Base-by-base conservation (phyloP, 306 rosid species). In the Dicorynia guianensis region DNA sequence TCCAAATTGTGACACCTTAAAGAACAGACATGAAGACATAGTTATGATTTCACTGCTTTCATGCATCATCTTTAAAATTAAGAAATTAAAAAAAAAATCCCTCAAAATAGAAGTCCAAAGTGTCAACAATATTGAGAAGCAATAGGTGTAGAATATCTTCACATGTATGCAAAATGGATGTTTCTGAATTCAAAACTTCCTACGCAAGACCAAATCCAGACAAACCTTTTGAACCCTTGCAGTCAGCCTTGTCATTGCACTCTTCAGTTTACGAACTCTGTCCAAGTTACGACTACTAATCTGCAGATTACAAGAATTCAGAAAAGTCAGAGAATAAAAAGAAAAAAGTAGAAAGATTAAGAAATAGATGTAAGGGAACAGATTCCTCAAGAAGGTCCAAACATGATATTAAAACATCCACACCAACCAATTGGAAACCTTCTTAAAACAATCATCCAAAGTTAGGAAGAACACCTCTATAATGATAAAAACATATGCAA, bases 221-320 rank as follows among this genome's bases (percentile, higher is more conserved):
- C 79, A 20, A 76, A 94, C 98, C 97, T 95, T 95, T 85, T 95
- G 98, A 59, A 95, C 98, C 74, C 98, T 83, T 55, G 95, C 98
- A 59, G 96, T 95, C 91, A 95, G 77, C 90, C 98, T 90, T 14
- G 98, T 95, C 97, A 95, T 95, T 67, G 95, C 95, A 87, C 98
- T 90, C 85, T 94, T 94, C 84, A 92, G 53, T 82, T 92, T 94
- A 81, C 97, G 97, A 76, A 94, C 98, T 78, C 95, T 87, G 82
- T 94, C 97, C 95, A 94, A 86, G 86, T 94, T 94, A 79, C 98
- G 96, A 79, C 96, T 92, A 70, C 96, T 87, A 82, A 94, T 90
- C 98, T 94, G 88, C 79, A 75, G 65, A 75, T 39, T 13, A 46
- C 38, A 71, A 67, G 58, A 73, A 47, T 64, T 80, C 50, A 59